Evolutionary conservation across 2,329 filamentous ascomycete genomes (phyloP).

Genomic region (Drechslerella stenobrocha): DNA sequence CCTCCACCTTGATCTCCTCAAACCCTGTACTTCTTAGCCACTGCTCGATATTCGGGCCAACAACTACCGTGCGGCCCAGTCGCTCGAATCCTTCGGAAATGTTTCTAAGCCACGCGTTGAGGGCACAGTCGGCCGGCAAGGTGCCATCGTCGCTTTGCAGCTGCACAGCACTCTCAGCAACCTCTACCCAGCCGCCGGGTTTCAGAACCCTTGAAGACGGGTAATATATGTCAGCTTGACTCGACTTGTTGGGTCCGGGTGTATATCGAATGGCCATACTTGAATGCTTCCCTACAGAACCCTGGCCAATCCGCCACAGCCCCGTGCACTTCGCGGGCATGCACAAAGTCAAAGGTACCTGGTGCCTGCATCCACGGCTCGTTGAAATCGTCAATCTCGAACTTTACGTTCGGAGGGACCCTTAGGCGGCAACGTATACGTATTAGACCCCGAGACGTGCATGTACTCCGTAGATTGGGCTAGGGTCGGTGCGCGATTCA

Average conservation of each 20-base stretch:
- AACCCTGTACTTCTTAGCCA: constrained; percentile 58
- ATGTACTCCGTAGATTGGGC: constrained; percentile 18
- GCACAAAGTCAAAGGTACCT: constrained; percentile 63
- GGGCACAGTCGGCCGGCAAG: constrained; percentile 18
- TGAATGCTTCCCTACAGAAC: constrained; percentile 44
- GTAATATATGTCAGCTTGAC: neutral
- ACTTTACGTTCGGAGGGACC: constrained; percentile 50
- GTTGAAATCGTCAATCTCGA: constrained; percentile 55
- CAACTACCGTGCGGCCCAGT: constrained; percentile 29
- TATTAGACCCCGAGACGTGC: constrained; percentile 2
- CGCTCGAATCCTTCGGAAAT: constrained; percentile 39
- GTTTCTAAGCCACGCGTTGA: constrained; percentile 47
- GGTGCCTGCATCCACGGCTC: constrained; percentile 53
- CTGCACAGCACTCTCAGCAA: constrained; percentile 49
- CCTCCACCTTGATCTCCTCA: constrained; percentile 60
- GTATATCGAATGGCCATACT: constrained; percentile 6
- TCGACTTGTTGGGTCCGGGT: neutral
- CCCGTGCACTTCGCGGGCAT: constrained; percentile 63
- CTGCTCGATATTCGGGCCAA: constrained; percentile 36
- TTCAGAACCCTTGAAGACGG: constrained; percentile 53
- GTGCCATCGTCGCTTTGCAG: constrained; percentile 46
- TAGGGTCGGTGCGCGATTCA: too few relatives aligned
- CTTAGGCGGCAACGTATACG: constrained; percentile 10
- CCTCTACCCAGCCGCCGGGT: constrained; percentile 61
- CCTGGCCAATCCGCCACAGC: constrained; percentile 62